Evolutionary conservation across 2,329 filamentous ascomycete genomes (phyloP).

Genomic region (Claviceps pusilla): DNA sequence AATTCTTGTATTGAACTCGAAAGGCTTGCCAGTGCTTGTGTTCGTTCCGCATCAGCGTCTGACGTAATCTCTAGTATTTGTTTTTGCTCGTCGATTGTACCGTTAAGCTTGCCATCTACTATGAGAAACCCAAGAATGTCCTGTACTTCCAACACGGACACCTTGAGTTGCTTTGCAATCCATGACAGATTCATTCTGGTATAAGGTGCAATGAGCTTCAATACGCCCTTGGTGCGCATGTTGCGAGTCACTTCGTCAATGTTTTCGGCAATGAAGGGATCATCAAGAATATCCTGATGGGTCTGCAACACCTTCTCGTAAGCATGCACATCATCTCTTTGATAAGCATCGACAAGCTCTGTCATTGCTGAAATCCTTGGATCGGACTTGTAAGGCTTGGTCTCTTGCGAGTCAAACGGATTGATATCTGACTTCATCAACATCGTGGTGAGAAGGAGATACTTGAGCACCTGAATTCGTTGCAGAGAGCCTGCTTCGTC

Average conservation of each 20-base stretch:
- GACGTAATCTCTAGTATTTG: conserved; percentile 72
- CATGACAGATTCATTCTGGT: conserved; percentile 78
- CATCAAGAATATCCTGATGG: conserved; percentile 77
- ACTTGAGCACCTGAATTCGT: conserved; percentile 93
- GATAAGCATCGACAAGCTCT: conserved; percentile 89
- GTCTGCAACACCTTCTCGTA: conserved; percentile 80
- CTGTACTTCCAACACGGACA: conserved; percentile 72
- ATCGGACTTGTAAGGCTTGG: conserved; percentile 93
- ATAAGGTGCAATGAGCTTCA: conserved; percentile 89
- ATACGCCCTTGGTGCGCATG: conserved; percentile 89
- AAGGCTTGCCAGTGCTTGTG: conserved; percentile 59
- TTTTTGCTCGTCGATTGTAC: conserved; percentile 76
- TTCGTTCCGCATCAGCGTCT: conserved; percentile 56
- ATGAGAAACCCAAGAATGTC: conserved; percentile 95
- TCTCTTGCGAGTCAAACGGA: conserved; percentile 96
- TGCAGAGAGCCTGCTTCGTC: conserved; percentile 94
- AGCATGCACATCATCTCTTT: conserved; percentile 80
- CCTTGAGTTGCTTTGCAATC: conserved; percentile 77
- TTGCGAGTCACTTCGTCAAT: conserved; percentile 97
- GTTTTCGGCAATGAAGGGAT: conserved; percentile 95
- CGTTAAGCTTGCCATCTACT: conserved; percentile 72
- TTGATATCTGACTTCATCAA: conserved; percentile 98
- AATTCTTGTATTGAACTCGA: conserved; percentile 53
- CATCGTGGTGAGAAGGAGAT: conserved; percentile 92
- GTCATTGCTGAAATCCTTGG: conserved; percentile 95